Conservation (phyloP, 345 rosid genomes). For the Salix viminalis region DNA sequence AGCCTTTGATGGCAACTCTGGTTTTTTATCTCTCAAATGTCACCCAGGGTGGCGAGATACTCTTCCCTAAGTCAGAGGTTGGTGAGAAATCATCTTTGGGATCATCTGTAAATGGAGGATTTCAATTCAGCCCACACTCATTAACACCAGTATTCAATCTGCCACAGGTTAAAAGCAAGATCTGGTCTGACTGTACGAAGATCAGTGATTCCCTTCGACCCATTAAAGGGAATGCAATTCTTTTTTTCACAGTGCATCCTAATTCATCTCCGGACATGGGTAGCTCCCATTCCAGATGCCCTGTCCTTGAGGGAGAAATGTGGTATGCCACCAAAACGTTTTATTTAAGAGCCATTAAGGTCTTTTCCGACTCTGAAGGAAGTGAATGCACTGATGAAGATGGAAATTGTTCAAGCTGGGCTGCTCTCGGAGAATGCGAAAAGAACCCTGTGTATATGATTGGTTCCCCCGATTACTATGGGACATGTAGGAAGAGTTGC, state of each 20-base stretch:
- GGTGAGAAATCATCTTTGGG: constrained; percentile 16
- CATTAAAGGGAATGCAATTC: constrained; percentile 65
- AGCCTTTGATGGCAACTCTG: constrained; percentile 59
- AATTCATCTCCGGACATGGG: constrained; percentile 51
- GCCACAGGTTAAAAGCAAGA: constrained; percentile 40
- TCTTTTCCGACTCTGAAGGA: constrained; percentile 18
- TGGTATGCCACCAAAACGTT: constrained; percentile 66
- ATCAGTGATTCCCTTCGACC: constrained; percentile 48
- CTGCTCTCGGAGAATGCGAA: constrained; percentile 72
- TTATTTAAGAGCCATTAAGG: constrained; percentile 34
- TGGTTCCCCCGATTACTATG: constrained; percentile 85
- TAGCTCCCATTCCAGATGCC: constrained; percentile 75
- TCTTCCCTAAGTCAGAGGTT: constrained; percentile 69
- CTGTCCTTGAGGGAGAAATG: constrained; percentile 66
- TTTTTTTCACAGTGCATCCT: constrained; percentile 62
- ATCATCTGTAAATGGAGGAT: background rate
- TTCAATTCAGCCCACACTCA: background rate
- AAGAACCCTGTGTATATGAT: constrained; percentile 83
- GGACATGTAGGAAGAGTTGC: constrained; percentile 91
- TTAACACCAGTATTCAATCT: background rate
- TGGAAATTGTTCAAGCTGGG: constrained; percentile 65
- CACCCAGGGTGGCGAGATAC: constrained; percentile 64
- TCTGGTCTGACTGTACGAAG: constrained; percentile 58
- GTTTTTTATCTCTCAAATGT: constrained; percentile 75
- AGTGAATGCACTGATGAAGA: constrained; percentile 74